Evolutionary conservation across 306 rosid genomes (phyloP).

Genomic region (Cicer arietinum): DNA sequence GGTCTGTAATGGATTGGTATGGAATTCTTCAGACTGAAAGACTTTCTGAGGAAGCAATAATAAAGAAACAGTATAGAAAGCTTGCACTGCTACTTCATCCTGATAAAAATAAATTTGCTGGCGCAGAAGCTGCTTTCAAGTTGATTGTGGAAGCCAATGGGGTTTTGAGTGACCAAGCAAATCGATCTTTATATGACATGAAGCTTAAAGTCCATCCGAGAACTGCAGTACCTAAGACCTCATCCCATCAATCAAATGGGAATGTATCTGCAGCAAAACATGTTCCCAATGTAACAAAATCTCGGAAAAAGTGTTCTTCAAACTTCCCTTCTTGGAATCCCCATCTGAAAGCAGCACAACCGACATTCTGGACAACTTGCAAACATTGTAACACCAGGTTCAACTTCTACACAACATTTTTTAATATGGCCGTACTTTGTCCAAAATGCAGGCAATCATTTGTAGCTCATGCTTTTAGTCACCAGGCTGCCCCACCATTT

Average conservation of each 20-base stretch:
- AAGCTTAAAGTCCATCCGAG: slow-evolving; percentile 43
- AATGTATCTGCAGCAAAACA: slow-evolving; percentile 39
- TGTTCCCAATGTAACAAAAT: slow-evolving; percentile 40
- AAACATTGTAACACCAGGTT: slow-evolving; percentile 51
- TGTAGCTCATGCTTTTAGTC: slow-evolving; percentile 42
- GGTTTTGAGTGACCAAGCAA: slow-evolving; percentile 64
- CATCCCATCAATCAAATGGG: slow-evolving; percentile 50
- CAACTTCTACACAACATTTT: slow-evolving; percentile 44
- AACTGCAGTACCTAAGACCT: slow-evolving; percentile 41
- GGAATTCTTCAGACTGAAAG: slow-evolving; percentile 63
- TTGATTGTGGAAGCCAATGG: slow-evolving; percentile 81
- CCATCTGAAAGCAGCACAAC: slow-evolving; percentile 42
- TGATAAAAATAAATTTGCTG: slow-evolving; percentile 85
- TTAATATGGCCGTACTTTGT: slow-evolving; percentile 50
- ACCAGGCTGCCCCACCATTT: slow-evolving; percentile 38
- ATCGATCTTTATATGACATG: slow-evolving; percentile 57
- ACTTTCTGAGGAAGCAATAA: slow-evolving; percentile 53
- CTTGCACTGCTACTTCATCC: slow-evolving; percentile 89
- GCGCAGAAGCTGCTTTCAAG: slow-evolving; percentile 97
- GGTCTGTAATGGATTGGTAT: slow-evolving; percentile 74
- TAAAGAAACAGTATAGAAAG: slow-evolving; percentile 78
- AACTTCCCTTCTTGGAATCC: slow-evolving; percentile 37
- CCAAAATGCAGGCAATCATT: slow-evolving; percentile 53
- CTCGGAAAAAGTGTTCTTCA: slow-evolving; percentile 41
- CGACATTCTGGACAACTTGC: slow-evolving; percentile 77